Percentiles rank a stretch among this genome's conserved stretches.
phyloP scores from a whole-genome alignment of 129 eudicot species.

The Lactuca sativa region DNA sequence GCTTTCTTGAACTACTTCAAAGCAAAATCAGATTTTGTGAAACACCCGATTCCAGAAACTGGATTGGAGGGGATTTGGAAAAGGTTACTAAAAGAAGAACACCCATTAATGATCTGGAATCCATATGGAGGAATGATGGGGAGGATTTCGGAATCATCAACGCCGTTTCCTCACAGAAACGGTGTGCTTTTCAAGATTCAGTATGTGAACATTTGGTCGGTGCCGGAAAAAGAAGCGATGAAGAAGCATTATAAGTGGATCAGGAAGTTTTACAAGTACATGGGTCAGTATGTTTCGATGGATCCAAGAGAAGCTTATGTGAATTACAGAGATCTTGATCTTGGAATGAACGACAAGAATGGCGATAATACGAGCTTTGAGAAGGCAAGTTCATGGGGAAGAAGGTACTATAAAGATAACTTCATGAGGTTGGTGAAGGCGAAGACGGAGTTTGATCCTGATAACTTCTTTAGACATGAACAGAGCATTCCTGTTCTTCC shows the following conservation, averaged over 20 bases:
- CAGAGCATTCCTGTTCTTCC: constrained; percentile 41
- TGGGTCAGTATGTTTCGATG: constrained; percentile 34
- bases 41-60: constrained; percentile 27
- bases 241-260: constrained; percentile 27
- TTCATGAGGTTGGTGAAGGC: constrained; percentile 33
- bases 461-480: constrained; percentile 41
- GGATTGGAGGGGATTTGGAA: constrained; percentile 38
- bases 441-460: constrained; percentile 35
- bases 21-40: constrained; percentile 42
- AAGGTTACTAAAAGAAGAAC: constrained; percentile 24
- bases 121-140: constrained; percentile 48
- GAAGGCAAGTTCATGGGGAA: constrained; percentile 38
- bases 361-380: constrained; percentile 26
- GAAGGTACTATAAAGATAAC: constrained; percentile 31
- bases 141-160: constrained; percentile 30
- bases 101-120: constrained; percentile 34
- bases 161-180: constrained; percentile 43
- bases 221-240: constrained; percentile 3
- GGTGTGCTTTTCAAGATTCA: constrained; percentile 38
- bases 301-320: constrained; percentile 42
- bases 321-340: constrained; percentile 47
- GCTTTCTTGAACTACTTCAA: constrained; percentile 29
- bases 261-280: constrained; percentile 29
- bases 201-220: constrained; percentile 30
- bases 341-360: constrained; percentile 33